phyloP scores from a whole-genome alignment of 176 grass and related monocot species.

The Luzula sylvatica region DNA sequence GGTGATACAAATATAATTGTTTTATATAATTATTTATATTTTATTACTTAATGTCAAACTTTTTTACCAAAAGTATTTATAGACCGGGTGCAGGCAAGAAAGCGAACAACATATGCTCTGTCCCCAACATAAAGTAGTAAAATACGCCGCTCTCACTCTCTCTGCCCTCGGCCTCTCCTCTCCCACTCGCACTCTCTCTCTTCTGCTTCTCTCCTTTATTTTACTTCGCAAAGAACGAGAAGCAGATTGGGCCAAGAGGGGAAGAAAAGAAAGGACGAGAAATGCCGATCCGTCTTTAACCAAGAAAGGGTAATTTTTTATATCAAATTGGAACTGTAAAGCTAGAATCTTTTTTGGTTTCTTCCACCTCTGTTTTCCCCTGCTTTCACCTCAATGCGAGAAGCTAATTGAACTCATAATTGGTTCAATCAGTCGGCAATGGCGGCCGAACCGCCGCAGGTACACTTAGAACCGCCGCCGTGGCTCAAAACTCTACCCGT shows the following conservation, averaged over 20 bases:
- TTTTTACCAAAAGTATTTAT: no score
- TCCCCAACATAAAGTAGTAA: slow-evolving; percentile 21
- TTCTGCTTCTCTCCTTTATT: slow-evolving; percentile 13
- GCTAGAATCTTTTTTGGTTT: slow-evolving; percentile 6
- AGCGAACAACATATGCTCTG: no score
- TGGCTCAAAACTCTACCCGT: slow-evolving; percentile 74
- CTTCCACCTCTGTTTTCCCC: background rate
- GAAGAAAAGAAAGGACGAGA: background rate
- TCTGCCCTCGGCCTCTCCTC: slow-evolving; percentile 7
- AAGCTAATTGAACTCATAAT: background rate
- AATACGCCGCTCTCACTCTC: slow-evolving; percentile 15
- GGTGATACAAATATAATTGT: no score
- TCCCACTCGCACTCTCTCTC: background rate
- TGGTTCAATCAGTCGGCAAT: slow-evolving; percentile 8
- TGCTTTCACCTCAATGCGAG: slow-evolving; percentile 12
- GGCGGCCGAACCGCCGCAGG: slow-evolving; percentile 37
- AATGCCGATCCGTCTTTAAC: slow-evolving; percentile 14
- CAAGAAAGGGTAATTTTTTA: background rate
- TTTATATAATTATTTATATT: no score
- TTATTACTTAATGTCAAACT: no score
- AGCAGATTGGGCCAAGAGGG: slow-evolving; percentile 7
- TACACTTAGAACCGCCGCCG: slow-evolving; percentile 22
- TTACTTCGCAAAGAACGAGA: slow-evolving; percentile 8
- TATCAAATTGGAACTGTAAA: background rate
- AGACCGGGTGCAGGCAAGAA: no score